Evolutionary conservation across 2,329 filamentous ascomycete species (phyloP), one percentile per base, ranked within the genome.

Genomic region (Magnaporthiopsis rhizophila): DNA sequence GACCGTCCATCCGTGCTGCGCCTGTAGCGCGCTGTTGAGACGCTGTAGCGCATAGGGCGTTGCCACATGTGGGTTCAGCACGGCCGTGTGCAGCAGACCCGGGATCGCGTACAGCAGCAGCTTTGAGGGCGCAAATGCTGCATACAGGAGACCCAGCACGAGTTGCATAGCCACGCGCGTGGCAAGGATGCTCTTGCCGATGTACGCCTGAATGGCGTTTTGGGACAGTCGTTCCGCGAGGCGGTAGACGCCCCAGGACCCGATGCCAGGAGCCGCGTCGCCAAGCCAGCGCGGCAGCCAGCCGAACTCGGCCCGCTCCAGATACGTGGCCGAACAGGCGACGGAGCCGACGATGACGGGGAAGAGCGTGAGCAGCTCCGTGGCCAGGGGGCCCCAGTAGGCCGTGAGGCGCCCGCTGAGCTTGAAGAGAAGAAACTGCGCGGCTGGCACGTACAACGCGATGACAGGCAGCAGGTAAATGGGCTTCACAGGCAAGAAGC

Each of bases 81-180:
- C 79, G 36, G 86, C 78, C 0, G 89, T 88, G 72, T 93, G 89
- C 8, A 92, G 73, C 56, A 96, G 72, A 0, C 90, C 89, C 2
- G 93, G 92, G 50, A 93, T 72, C 0, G 86, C 84, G 58, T 89
- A 80, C 0, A 89, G 69, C 3, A 94, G 75, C 62, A 89, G 77
- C 68, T 85, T 88, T 0, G 89, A 93, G 0, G 89, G 90, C 2
- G 88, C 82, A 62, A 91, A 75, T 8, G 86, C 74, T 9, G 87
- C 81, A 72, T 91, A 96, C 2, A 84, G 72, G 0, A 80, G 81
- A 6, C 86, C 86, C 32, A 95, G 76, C 0, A 88, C 72, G 63
- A 92, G 74, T 71, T 96, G 88, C 65, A 96, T 75, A 0, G 89
- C 89, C 56, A 92, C 77, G 15, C 92, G 84, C 1, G 89, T 91